Conservation (phyloP, 2,329 filamentous ascomycete genomes). For the Trichoderma sp. region DNA sequence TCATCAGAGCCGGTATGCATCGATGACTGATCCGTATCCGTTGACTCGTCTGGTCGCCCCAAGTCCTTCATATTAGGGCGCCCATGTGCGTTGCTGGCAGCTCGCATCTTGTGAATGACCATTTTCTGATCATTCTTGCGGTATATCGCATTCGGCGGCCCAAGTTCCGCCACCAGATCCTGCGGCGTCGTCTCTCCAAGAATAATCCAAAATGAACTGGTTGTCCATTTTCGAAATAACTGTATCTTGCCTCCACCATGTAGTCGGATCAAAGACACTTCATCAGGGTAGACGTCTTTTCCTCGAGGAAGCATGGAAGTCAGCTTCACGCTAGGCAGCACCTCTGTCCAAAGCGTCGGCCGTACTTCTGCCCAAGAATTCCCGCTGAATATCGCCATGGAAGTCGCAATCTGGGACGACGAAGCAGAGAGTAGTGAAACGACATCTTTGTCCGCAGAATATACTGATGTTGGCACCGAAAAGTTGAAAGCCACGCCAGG, state of each 20-base stretch:
- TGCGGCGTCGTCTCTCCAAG: conserved; percentile 90
- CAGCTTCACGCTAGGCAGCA: conserved; percentile 73
- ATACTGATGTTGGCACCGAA: conserved; percentile 72
- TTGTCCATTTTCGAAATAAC: conserved; percentile 72
- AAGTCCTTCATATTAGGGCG: conserved; percentile 51
- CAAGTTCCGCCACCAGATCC: conserved; percentile 86
- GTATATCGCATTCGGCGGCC: conserved; percentile 92
- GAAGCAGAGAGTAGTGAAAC: conserved; percentile 83
- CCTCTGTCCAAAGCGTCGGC: conserved; percentile 73
- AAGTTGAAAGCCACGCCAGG: conserved; percentile 95
- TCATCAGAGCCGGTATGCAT: conserved; percentile 73
- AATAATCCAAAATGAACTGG: conserved; percentile 68
- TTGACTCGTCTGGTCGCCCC: conserved; percentile 59
- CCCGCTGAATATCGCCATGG: conserved; percentile 90
- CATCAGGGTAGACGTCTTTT: conserved; percentile 82
- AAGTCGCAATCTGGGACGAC: conserved; percentile 73
- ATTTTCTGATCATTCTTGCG: conserved; percentile 87
- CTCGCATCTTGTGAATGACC: conserved; percentile 75
- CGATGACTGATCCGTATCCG: conserved; percentile 77
- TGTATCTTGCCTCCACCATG: conserved; percentile 80
- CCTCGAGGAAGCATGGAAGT: conserved; percentile 69
- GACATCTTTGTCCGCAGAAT: conserved; percentile 77
- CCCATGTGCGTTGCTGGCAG: conserved; percentile 55
- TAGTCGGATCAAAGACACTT: conserved; percentile 79
- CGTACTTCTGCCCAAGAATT: conserved; percentile 88